Base-by-base conservation (phyloP, 805 yeast genomes). In the Yamadazyma scolyti region DNA sequence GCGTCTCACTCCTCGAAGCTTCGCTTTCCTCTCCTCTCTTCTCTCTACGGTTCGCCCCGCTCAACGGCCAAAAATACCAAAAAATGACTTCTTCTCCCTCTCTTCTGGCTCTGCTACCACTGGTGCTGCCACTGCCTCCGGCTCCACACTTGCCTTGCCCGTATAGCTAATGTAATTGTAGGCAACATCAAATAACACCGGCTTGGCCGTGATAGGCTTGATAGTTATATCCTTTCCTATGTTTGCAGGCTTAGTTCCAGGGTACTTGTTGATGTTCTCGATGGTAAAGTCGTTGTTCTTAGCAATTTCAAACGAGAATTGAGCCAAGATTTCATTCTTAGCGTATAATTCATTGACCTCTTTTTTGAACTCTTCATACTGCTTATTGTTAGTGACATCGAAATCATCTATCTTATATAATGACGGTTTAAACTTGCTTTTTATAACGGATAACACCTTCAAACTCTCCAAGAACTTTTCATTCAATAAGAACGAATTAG, bases 121-220 rank as follows among this genome's bases (percentile, higher is more conserved):
- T 14, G 25, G 21, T 22, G 31, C 19, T 3, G 9, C 13, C 8
- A 16, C 14, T 5, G 29, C 30, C 20, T 30, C 33, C 9, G 44
- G 40, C 30, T 28, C 37, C 25, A 22, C 48, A 8, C 37, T 34
- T 13, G 29, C 20, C 25, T 36, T 37, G 8, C 42, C 27, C 3
- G 42, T 23, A 47, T 78, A 79, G 20, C 69, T 66, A 31, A 89
- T 72, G 50, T 84, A 88, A 53, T 88, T 89, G 65, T 69, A 89
- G 0, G 95, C 97, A 42, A 86, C 67, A 53, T 90, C 98, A 48
- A 87, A 93, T 48, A 89, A 72, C 7, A 88, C 95, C 0, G 98
- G 96, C 58, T 93, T 90, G 35, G 81, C 75, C 31, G 78, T 71
- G 2, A 84, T 75, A 1, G 94, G 83, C 40, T 60, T 63, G 23